Evolutionary conservation across 1,284 basidiomycete genomes (phyloP).

Genomic region (Kalmanozyma brasiliensis): DNA sequence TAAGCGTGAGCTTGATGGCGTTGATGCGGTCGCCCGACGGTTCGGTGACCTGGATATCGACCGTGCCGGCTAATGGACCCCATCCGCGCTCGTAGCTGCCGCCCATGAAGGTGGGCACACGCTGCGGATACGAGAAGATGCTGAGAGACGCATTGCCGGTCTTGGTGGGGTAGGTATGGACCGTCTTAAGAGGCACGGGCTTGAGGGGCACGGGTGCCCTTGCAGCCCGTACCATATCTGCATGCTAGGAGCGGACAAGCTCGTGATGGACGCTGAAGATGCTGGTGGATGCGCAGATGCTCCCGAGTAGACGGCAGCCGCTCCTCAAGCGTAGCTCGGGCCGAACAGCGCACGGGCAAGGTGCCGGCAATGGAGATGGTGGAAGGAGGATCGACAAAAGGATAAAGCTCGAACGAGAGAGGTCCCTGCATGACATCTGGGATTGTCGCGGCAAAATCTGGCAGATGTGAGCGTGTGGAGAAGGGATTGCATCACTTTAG

Average conservation of each 20-base stretch:
- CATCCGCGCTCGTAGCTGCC: conserved; percentile 52
- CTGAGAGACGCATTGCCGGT: conserved; percentile 39
- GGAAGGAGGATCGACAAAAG: too few relatives aligned
- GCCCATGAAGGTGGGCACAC: conserved; percentile 60
- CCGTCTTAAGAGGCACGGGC: conserved; percentile 25
- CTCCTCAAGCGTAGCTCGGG: too few relatives aligned
- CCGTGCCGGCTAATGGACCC: conserved; percentile 50
- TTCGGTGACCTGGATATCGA: conserved; percentile 36
- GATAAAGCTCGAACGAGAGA: too few relatives aligned
- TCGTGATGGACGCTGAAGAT: too few relatives aligned
- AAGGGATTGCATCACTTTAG: too few relatives aligned
- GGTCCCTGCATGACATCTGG: too few relatives aligned
- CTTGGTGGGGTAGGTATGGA: conserved; percentile 36
- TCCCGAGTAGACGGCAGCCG: too few relatives aligned
- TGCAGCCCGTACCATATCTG: conserved; percentile 14
- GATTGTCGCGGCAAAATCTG: too few relatives aligned
- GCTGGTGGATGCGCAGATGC: too few relatives aligned
- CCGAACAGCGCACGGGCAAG: too few relatives aligned
- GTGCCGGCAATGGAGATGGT: too few relatives aligned
- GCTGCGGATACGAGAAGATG: conserved; percentile 52
- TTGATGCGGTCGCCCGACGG: conserved; percentile 41
- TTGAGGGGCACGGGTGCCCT: conserved; percentile 12
- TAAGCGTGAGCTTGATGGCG: conserved; percentile 50
- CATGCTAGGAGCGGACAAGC: conserved; percentile 12
- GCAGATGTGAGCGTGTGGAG: too few relatives aligned